Evolutionary conservation across 2,329 filamentous ascomycete species (phyloP).

Genomic region (Gnomoniopsis sp.): DNA sequence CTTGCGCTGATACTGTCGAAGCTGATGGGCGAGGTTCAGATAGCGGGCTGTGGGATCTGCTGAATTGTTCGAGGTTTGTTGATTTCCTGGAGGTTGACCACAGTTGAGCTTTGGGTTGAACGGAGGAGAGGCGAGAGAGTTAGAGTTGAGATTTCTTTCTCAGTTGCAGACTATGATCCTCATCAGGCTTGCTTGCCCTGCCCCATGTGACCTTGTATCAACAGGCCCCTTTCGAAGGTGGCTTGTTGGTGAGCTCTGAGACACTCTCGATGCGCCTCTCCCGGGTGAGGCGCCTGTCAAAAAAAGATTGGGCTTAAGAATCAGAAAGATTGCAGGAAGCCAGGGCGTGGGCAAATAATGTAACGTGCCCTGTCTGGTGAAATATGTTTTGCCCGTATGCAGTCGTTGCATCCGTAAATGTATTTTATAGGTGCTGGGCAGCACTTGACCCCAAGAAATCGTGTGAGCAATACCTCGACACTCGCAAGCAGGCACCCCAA

Average conservation of each 20-base stretch:
- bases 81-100: not conserved
- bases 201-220: conserved; percentile 14
- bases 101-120: not conserved
- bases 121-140: not conserved
- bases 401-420: not conserved
- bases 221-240: not conserved
- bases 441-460: not conserved
- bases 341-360: not conserved
- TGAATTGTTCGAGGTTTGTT: not conserved
- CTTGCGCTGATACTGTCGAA: conserved; percentile 13
- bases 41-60: not conserved
- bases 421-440: not conserved
- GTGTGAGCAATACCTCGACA: not conserved
- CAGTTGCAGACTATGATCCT: conserved; percentile 5
- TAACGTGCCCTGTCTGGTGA: not conserved
- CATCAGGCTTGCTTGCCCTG: not conserved
- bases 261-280: conserved; percentile 8
- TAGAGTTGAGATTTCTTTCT: conserved; percentile 3
- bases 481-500: too few species aligned
- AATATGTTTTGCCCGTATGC: not conserved
- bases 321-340: not conserved
- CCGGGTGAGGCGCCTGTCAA: conserved; percentile 12
- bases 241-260: conserved; percentile 5
- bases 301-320: conserved; percentile 10
- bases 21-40: not conserved